These are phyloP conservation scores for Collybia sordida DNA, from an alignment of 768 basidiomycete species.

Conservation along the genomic window DNA sequence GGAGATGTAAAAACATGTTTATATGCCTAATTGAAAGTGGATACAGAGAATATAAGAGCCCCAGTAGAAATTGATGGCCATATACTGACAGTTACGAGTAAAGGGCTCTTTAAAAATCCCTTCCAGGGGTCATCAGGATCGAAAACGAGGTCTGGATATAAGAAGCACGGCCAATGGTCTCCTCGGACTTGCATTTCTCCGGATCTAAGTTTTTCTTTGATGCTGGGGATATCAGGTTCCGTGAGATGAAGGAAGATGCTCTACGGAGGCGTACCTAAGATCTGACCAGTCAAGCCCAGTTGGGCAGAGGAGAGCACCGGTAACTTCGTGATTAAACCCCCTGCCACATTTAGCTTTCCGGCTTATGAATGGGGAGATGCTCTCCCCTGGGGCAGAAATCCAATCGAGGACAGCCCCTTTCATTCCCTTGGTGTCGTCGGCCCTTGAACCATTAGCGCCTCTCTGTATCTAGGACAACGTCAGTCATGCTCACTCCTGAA, in stretches of 20 bases:
- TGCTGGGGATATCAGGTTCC: not conserved
- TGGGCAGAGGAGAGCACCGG: constrained; percentile 1
- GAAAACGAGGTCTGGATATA: constrained; percentile 18
- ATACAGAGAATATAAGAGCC: no score
- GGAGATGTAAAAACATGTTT: no score
- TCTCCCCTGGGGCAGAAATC: not conserved
- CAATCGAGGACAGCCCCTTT: not conserved
- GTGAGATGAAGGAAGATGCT: no score
- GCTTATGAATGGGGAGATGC: not conserved
- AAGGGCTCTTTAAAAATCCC: constrained; percentile 17
- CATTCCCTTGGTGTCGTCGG: constrained; percentile 1
- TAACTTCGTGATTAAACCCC: constrained; percentile 2
- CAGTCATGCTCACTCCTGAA: no score
- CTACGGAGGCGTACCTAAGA: no score
- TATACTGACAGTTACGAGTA: constrained; percentile 20
- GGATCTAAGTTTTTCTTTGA: constrained; percentile 9
- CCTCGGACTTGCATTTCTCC: constrained; percentile 16
- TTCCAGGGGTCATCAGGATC: constrained; percentile 24
- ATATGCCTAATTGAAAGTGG: no score
- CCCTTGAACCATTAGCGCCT: not conserved
- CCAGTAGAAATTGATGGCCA: no score
- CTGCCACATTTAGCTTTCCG: not conserved
- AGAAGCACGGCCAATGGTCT: constrained; percentile 23
- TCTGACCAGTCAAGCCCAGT: not conserved
- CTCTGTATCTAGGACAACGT: not conserved